phyloP scores from a whole-genome alignment of 2,329 filamentous ascomycete genomes.

The Pseudopithomyces chartarum region DNA sequence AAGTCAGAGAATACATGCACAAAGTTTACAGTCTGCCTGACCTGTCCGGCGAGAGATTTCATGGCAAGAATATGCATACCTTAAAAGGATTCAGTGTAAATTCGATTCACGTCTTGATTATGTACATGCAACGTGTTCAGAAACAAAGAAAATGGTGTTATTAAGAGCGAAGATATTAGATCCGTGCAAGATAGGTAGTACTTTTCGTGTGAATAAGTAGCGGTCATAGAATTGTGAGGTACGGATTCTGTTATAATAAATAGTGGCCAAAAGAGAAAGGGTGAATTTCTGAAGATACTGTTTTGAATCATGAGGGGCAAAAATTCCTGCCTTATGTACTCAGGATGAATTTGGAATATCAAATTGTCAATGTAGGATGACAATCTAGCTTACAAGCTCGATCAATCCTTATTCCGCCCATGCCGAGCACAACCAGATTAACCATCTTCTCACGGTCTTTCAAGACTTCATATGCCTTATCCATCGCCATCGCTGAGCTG shows the following conservation, averaged over 20 bases:
- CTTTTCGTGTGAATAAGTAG: neutral
- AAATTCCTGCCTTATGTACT: neutral
- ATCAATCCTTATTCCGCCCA: neutral
- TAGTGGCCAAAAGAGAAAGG: conserved; percentile 1
- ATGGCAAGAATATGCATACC: conserved; percentile 25
- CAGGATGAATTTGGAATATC: neutral
- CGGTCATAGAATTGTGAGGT: neutral
- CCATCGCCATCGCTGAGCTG: conserved; percentile 1
- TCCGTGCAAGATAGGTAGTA: neutral
- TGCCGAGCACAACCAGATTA: neutral
- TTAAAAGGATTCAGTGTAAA: neutral
- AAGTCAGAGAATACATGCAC: conserved; percentile 7
- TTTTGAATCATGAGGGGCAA: neutral
- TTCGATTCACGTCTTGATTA: too few relatives aligned
- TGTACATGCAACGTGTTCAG: too few relatives aligned
- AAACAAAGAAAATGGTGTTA: too few relatives aligned
- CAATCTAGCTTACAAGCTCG: neutral
- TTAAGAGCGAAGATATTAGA: neutral
- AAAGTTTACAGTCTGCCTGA: conserved; percentile 5
- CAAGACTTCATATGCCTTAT: neutral
- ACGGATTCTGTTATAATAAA: conserved; percentile 8
- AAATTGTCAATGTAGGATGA: neutral
- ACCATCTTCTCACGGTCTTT: neutral
- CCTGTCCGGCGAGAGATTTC: neutral
- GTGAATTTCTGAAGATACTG: conserved; percentile 2